Evolutionary conservation across 768 basidiomycete genomes (phyloP).

Genomic region (Hemileccinum rubropunctum): DNA sequence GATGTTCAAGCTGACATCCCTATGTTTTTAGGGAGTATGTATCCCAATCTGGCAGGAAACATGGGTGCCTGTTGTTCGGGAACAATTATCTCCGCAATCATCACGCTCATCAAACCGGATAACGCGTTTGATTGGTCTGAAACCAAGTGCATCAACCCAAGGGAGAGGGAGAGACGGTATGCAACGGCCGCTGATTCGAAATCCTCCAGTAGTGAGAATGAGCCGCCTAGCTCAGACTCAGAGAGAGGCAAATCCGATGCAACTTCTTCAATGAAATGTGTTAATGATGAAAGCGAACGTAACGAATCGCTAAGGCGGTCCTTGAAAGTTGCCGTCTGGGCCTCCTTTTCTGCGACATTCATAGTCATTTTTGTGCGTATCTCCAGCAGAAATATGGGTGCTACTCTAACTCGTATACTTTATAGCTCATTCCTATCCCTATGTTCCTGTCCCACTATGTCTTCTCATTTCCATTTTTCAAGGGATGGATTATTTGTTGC

Average conservation of each 20-base stretch:
- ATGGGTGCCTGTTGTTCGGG: constrained; percentile 17
- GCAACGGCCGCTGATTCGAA: neutral
- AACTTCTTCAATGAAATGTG: neutral
- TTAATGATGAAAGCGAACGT: constrained; percentile 2
- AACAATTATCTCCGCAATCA: constrained; percentile 10
- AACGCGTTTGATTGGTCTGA: constrained; percentile 18
- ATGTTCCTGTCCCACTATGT: constrained; percentile 19
- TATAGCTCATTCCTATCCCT: constrained; percentile 16
- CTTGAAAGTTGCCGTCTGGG: constrained; percentile 14
- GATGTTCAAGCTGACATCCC: neutral
- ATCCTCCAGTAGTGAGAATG: constrained; percentile 1
- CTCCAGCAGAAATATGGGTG: neutral
- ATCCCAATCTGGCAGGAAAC: constrained; percentile 16
- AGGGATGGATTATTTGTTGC: constrained; percentile 15
- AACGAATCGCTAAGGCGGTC: constrained; percentile 8
- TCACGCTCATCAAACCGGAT: constrained; percentile 19
- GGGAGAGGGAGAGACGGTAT: constrained; percentile 9
- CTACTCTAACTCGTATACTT: neutral
- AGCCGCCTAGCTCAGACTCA: constrained; percentile 1
- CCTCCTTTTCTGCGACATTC: constrained; percentile 12
- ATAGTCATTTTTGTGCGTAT: constrained; percentile 13
- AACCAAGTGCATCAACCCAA: constrained; percentile 15
- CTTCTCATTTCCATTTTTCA: constrained; percentile 16
- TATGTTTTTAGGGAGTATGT: constrained; percentile 10
- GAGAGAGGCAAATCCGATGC: constrained; percentile 15